Evolutionary conservation across 768 basidiomycete genomes (phyloP), one percentile per base, ranked within the genome.

Genomic region (Erythrobasidium yunnanense): DNA sequence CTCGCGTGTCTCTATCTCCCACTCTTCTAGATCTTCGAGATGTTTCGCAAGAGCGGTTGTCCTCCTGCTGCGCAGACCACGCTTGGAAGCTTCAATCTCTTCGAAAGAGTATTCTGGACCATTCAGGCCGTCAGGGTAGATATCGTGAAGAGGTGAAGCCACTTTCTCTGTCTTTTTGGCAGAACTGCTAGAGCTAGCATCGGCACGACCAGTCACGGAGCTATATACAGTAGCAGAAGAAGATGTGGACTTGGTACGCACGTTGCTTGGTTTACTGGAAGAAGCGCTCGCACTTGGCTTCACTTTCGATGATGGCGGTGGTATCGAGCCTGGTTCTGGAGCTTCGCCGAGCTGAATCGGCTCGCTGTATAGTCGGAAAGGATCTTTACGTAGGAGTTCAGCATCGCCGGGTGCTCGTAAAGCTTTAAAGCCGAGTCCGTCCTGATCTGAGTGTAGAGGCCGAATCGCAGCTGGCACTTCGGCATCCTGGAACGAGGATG

Each of bases 81-180:
- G 15, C 18, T 46, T 5, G 4, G 32, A 30, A 23, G 62, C 52
- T 87, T 84, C 84, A 74, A 86, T 84, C 65, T 86, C 83, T 54
- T 84, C 79, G 66, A 88, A 81, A 13, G 85, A 85, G 74, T 84
- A 87, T 75, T 84, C 82, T 76, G 81, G 47, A 23, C 52, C 56
- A 34, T 33, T 8, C 83, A 73, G 83, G 78, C 20, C 87, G 79
- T 66, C 88, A 74, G 23, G 83, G 82, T 70, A 91, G 76, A 76
- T 87, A 84, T 23, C 86, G n/a, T 29, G 63, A 17, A 68, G 46
- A 22, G 67, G 67, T 15, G 67, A 69, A 1, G 71, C 67, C 35
- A 71, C 67, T 18, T 52, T 57, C 32, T 73, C 69, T 27, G 55
- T 55, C 18, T 56, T 30, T 34, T 55, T 45, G 29, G 22, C n/a